Evolutionary conservation across 2,329 filamentous ascomycete species (phyloP), one percentile per base, ranked within the genome.

Genomic region (Calonectria multiphialidica): DNA sequence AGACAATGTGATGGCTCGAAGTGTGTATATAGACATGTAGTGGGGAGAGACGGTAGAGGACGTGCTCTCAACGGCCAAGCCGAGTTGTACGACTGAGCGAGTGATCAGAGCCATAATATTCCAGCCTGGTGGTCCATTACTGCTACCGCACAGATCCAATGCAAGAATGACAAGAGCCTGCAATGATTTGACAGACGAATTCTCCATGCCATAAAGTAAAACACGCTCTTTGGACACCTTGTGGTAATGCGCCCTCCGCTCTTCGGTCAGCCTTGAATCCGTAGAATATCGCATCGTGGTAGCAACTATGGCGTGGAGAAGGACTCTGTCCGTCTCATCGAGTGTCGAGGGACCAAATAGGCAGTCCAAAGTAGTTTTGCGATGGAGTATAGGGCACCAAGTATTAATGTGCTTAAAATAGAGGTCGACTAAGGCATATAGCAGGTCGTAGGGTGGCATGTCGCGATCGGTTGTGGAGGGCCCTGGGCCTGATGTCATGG

Each of bases 91-190:
- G 1, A 97, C 95, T 8, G 94, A 95, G 23, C 96, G 91, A 1
- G 95, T 96, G 73, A 98, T 97, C 63, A 98, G 85, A 8, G 96
- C 95, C 82, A 98, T 91, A 70, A 98, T 89, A 80, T 98, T 98
- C 95, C 95, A 98, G 3, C 95, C 95, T 0, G 95, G 95, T 2
- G 95, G 95, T 0, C 96, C 96, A 81, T 98, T 98, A 44, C 95
- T 95, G 77, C 91, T 94, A 10, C 96, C 96, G 37, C 95, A 93
- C 28, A 98, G 88, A 80, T 98, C 95, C 13, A 98, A 85, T 0
- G 95, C 94, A 6, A 98, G 86, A 62, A 98, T 97, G 1, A 98
- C 94, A 8, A 98, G 86, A 6, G 96, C 95, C 81, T 98, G 95
- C 6, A 98, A 87, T 1, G 95, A 92, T 82, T 95, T 96, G 71